Evolutionary conservation across 2,329 filamentous ascomycete genomes (phyloP), one percentile per base, ranked within the genome.

Genomic region (Aspergillus neotritici): DNA sequence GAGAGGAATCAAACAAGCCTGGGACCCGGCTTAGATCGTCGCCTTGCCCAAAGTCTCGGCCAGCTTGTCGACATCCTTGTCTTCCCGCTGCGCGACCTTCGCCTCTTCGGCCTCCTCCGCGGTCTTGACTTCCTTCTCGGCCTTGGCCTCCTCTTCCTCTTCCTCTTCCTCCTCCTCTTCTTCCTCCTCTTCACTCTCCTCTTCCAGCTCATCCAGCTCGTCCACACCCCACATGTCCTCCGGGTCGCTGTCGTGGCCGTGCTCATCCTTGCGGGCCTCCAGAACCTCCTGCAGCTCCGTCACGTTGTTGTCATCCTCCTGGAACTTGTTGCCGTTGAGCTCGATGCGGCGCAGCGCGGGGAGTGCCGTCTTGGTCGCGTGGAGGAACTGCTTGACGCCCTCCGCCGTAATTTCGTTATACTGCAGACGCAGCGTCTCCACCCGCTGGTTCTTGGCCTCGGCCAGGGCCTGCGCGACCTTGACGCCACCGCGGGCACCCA

Each of bases 311-410:
- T 97, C 88, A 3, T 94, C 88, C 65, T 96, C 90, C 7, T 78
- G 74, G 57, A 98, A 95, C 63, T 88, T 93, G 73, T 98, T 98
- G 39, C 93, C 93, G 64, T 98, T 97, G 53, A 98, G 73, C 70
- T 97, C 93, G 38, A 98, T 80, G 57, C 90, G 83, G 70, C 84
- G 85, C 53, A 98, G 72, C 10, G 78, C 78, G 2, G 88, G 89
- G 7, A 98, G 76, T 2, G 76, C 75, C 7, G 77, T 71, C 56
- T 80, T 80, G 4, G 82, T 82, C 3, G 86, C 87, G 14, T 78
- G 71, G 3, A 83, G 78, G 41, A 98, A 75, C 3, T 76, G 78
- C 61, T 86, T 82, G 38, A 97, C 67, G 13, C 84, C 86, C 44
- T 81, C 77, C 1, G 83, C 74, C 32, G 86, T 89, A 61, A 98